Conservation (phyloP, 2,329 filamentous ascomycete genomes). For the Chrysoporthe deuterocubensis region DNA sequence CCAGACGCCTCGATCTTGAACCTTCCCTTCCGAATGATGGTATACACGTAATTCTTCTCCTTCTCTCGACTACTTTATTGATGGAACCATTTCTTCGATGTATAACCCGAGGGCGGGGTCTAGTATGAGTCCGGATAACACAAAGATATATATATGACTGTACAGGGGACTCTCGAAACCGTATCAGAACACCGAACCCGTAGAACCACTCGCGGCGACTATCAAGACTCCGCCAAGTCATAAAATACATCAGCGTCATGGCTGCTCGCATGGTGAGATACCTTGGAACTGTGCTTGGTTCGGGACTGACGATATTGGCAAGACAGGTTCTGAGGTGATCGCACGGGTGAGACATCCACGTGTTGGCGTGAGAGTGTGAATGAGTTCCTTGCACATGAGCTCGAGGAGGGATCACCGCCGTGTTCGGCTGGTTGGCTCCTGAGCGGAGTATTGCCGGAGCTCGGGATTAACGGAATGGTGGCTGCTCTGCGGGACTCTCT, state of each 20-base stretch:
- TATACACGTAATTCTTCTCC: not conserved
- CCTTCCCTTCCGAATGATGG: not conserved
- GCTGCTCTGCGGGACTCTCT: too few relatives aligned
- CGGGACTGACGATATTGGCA: not conserved
- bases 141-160: constrained; percentile 7
- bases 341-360: not conserved
- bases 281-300: not conserved
- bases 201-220: not conserved
- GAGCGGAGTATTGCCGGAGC: too few relatives aligned
- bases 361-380: not conserved
- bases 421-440: too few relatives aligned
- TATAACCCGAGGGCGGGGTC: constrained; percentile 7
- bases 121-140: constrained; percentile 9
- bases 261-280: not conserved
- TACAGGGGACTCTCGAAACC: constrained; percentile 17
- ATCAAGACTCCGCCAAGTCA: not conserved
- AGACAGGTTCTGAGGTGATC: not conserved
- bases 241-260: not conserved
- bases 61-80: not conserved
- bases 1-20: not conserved
- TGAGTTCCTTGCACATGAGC: not conserved
- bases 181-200: not conserved
- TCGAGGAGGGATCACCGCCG: too few relatives aligned
- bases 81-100: constrained; percentile 1
- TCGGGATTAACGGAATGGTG: too few relatives aligned